These are phyloP conservation scores for Cicer chorassanicum DNA, from an alignment of 306 rosid species.

Conservation along the genomic window DNA sequence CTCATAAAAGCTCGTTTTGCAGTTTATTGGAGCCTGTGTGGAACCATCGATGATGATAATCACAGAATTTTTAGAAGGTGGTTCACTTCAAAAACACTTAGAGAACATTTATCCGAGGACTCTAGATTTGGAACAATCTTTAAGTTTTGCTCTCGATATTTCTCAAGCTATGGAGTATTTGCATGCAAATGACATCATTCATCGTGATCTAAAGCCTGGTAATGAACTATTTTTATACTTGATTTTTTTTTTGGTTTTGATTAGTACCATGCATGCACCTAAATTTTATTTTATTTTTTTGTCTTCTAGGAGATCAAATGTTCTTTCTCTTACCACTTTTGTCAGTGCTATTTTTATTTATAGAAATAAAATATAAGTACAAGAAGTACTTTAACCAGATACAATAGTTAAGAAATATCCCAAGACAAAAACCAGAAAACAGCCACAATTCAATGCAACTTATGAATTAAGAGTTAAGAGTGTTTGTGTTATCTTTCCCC, in stretches of 20 bases:
- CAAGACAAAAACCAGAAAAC: too few species aligned
- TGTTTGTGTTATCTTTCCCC: too few species aligned
- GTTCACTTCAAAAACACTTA: constrained; percentile 8
- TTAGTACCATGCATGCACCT: not conserved
- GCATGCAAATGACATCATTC: constrained; percentile 36
- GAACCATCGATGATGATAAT: constrained; percentile 34
- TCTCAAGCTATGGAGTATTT: constrained; percentile 40
- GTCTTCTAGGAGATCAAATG: not conserved
- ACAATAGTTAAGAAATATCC: too few species aligned
- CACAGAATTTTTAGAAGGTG: constrained; percentile 31
- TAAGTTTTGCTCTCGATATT: constrained; percentile 31
- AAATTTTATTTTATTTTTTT: not conserved
- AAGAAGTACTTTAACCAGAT: too few species aligned
- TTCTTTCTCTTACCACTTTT: not conserved
- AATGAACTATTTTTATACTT: not conserved
- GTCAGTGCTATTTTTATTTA: not conserved
- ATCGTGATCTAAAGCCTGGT: constrained; percentile 39
- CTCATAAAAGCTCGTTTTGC: not conserved
- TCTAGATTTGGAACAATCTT: constrained; percentile 17
- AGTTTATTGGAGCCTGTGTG: constrained; percentile 38
- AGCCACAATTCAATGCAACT: too few species aligned
- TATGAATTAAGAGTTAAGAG: too few species aligned
- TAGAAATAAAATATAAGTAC: too few species aligned
- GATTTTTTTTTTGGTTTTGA: not conserved
- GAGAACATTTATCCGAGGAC: not conserved